Conservation (phyloP, 768 basidiomycete species). For the Termitomyces sp. region DNA sequence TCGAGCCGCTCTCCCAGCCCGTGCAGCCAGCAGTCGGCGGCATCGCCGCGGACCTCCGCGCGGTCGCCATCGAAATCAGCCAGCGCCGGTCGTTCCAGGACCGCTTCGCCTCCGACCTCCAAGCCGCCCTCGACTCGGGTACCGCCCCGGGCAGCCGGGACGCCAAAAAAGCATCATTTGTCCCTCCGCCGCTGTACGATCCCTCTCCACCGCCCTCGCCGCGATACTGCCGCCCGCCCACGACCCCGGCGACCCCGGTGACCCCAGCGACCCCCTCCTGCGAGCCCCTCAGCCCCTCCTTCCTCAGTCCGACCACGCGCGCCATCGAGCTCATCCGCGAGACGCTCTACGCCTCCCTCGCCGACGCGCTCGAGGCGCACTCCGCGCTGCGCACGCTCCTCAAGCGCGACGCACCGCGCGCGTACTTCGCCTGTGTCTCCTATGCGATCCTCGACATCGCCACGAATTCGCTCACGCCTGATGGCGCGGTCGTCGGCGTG, state of each 20-base stretch:
- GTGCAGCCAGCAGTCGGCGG: constrained; percentile 40
- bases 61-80: constrained; percentile 83
- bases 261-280: background rate
- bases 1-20: constrained; percentile 41
- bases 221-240: background rate
- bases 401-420: constrained; percentile 58
- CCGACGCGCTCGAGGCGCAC: constrained; percentile 55
- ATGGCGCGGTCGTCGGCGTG: constrained; percentile 51
- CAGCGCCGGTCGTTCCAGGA: constrained; percentile 83
- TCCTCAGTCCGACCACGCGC: constrained; percentile 43
- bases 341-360: constrained; percentile 79
- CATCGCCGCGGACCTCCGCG: constrained; percentile 76
- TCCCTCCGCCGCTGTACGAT: constrained; percentile 67
- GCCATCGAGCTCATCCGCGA: constrained; percentile 80
- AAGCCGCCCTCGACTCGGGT: constrained; percentile 74
- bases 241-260: background rate
- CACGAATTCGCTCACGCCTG: constrained; percentile 39
- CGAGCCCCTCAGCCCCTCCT: constrained; percentile 26
- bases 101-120: constrained; percentile 66
- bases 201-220: constrained; percentile 7
- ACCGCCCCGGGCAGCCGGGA: constrained; percentile 20
- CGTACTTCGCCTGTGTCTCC: constrained; percentile 75
- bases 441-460: constrained; percentile 69
- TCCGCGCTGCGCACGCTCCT: constrained; percentile 53
- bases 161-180: constrained; percentile 53